Evolutionary conservation across 345 rosid species (phyloP).

Genomic region (Populus pruinosa): DNA sequence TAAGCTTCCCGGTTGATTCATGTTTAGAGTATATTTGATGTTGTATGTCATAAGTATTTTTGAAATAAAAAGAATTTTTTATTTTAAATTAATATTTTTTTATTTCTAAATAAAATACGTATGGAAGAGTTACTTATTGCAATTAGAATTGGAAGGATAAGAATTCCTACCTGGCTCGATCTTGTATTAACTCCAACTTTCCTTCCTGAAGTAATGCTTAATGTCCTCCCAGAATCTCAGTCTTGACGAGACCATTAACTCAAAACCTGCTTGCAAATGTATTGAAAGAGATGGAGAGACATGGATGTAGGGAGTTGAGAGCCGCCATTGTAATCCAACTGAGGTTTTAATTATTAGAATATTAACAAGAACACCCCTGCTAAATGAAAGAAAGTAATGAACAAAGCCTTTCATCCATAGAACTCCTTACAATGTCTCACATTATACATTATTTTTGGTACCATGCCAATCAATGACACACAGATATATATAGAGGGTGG

Average conservation of each 20-base stretch:
- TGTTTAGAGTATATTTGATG: not conserved
- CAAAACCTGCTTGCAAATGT: slow-evolving; percentile 5
- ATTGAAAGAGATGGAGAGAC: not conserved
- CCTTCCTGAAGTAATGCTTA: not conserved
- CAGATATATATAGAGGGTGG: slow-evolving; percentile 2
- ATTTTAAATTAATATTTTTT: no score
- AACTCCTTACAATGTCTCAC: slow-evolving; percentile 30
- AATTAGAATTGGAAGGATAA: slow-evolving; percentile 20
- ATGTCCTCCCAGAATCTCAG: slow-evolving; percentile 7
- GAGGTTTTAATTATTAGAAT: not conserved
- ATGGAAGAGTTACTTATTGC: not conserved
- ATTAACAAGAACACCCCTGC: not conserved
- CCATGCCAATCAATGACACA: slow-evolving; percentile 25
- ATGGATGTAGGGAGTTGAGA: slow-evolving; percentile 7
- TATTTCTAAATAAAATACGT: no score
- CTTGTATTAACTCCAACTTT: slow-evolving; percentile 7
- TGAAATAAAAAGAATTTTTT: no score
- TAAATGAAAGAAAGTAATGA: slow-evolving; percentile 7
- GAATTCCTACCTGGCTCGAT: slow-evolving; percentile 32
- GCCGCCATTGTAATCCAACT: not conserved
- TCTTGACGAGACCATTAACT: not conserved
- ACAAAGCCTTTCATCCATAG: slow-evolving; percentile 14
- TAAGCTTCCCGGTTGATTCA: slow-evolving; percentile 24
- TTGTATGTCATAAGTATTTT: no score
- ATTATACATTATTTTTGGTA: slow-evolving; percentile 26